Evolutionary conservation across 2,329 filamentous ascomycete species (phyloP).

Genomic region (Cladosporium phlei): DNA sequence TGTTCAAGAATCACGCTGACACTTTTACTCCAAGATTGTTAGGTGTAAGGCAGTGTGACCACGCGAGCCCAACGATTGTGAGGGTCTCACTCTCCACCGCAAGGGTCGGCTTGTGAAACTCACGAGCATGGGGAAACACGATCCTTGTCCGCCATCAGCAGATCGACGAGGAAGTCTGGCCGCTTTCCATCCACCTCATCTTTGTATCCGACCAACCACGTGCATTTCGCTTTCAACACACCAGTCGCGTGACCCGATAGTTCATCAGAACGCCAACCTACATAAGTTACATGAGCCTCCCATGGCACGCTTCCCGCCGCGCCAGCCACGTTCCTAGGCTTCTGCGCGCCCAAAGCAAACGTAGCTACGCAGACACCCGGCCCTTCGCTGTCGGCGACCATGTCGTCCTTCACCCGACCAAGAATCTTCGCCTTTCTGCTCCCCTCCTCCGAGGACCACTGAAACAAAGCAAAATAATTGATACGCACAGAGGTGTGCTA

Average conservation of each 20-base stretch:
- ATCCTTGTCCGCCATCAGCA: neutral
- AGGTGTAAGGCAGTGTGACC: too few species aligned
- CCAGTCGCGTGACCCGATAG: neutral
- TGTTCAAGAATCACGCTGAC: neutral
- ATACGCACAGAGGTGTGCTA: slow-evolving; percentile 47
- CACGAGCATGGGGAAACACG: slow-evolving; percentile 2
- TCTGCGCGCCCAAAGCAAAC: neutral
- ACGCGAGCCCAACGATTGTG: too few species aligned
- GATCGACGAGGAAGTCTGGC: slow-evolving; percentile 7
- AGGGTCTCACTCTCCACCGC: too few species aligned
- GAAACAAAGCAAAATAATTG: slow-evolving; percentile 27
- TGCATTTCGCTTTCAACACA: neutral
- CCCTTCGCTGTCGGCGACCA: slow-evolving; percentile 26
- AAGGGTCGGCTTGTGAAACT: neutral
- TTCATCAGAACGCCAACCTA: neutral
- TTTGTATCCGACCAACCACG: neutral
- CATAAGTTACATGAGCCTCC: slow-evolving; percentile 11
- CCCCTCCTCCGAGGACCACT: slow-evolving; percentile 39
- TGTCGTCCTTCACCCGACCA: slow-evolving; percentile 40
- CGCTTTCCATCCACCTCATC: neutral
- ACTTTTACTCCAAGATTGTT: neutral
- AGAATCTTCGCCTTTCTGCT: slow-evolving; percentile 31
- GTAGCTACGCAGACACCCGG: slow-evolving; percentile 12
- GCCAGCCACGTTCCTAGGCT: slow-evolving; percentile 3
- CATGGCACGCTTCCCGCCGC: neutral